Conservation (phyloP, 768 basidiomycete species). For the Psilocybe subaeruginosa region DNA sequence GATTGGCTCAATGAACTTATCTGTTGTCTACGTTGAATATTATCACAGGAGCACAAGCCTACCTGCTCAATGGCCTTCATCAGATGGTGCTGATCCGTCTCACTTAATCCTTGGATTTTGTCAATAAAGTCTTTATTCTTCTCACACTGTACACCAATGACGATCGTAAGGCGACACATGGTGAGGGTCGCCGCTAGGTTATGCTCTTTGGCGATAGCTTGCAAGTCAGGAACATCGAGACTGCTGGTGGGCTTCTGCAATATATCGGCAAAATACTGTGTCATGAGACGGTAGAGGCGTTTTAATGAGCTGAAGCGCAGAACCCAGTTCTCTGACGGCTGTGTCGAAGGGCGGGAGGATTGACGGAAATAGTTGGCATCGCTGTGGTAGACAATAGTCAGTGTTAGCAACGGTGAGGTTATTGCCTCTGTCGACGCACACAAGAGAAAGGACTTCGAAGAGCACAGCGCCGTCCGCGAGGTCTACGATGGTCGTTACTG, state of each 20-base stretch:
- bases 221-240: slow-evolving; percentile 87
- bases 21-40: background rate
- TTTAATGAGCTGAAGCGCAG: slow-evolving; percentile 83
- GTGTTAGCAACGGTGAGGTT: background rate
- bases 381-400: slow-evolving; percentile 38
- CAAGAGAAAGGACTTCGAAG: slow-evolving; percentile 72
- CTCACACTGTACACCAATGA: slow-evolving; percentile 88
- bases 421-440: slow-evolving; percentile 53
- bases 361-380: slow-evolving; percentile 81
- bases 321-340: slow-evolving; percentile 87
- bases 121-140: slow-evolving; percentile 88
- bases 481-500: slow-evolving; percentile 66
- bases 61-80: slow-evolving; percentile 97
- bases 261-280: slow-evolving; percentile 85
- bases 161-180: slow-evolving; percentile 82
- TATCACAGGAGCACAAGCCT: slow-evolving; percentile 20
- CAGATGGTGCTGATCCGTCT: slow-evolving; percentile 83
- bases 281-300: slow-evolving; percentile 84
- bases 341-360: slow-evolving; percentile 55
- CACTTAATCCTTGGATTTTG: slow-evolving; percentile 83
- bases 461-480: slow-evolving; percentile 81
- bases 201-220: slow-evolving; percentile 80
- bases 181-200: slow-evolving; percentile 65
- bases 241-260: slow-evolving; percentile 78
- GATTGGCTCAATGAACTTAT: background rate